Evolutionary conservation across 2,329 filamentous ascomycete species (phyloP).

Genomic region (Diplodia mutila): DNA sequence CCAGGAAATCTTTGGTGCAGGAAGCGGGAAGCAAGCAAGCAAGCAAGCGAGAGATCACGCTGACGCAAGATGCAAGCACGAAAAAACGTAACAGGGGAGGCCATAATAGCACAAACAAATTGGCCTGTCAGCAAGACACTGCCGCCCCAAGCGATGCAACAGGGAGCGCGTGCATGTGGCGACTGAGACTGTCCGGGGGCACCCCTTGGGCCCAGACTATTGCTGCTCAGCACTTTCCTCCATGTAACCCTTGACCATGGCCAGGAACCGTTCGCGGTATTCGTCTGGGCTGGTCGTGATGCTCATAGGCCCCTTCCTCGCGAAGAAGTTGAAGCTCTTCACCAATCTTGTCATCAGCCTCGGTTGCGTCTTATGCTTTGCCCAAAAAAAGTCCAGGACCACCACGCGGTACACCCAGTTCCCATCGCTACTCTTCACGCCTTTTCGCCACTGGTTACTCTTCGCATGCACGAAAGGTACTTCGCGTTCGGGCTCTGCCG

Average conservation of each 20-base stretch:
- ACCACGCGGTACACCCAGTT: conserved; percentile 70
- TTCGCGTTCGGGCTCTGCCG: conserved; percentile 34
- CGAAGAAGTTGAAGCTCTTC: conserved; percentile 65
- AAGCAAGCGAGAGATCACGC: neutral
- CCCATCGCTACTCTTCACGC: conserved; percentile 63
- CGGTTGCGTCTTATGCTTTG: conserved; percentile 70
- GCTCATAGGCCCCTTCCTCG: conserved; percentile 70
- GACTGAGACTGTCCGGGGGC: neutral
- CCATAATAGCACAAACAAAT: neutral
- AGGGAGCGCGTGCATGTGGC: neutral
- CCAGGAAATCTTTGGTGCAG: conserved; percentile 1
- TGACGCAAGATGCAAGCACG: conserved; percentile 6
- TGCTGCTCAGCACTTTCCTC: conserved; percentile 29
- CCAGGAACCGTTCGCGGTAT: conserved; percentile 63
- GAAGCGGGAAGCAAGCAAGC: conserved; percentile 1
- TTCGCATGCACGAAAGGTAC: conserved; percentile 36
- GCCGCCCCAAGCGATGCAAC: neutral
- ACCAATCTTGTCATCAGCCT: conserved; percentile 69
- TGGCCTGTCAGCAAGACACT: neutral
- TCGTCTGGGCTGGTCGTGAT: conserved; percentile 72
- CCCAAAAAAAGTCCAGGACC: conserved; percentile 78
- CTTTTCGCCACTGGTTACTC: conserved; percentile 60
- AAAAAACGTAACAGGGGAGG: neutral
- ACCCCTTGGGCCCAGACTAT: neutral
- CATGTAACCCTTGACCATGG: conserved; percentile 52